These are phyloP conservation scores for Holtermanniella nyarrowii DNA, from an alignment of 768 basidiomycete species.

Conservation along the genomic window DNA sequence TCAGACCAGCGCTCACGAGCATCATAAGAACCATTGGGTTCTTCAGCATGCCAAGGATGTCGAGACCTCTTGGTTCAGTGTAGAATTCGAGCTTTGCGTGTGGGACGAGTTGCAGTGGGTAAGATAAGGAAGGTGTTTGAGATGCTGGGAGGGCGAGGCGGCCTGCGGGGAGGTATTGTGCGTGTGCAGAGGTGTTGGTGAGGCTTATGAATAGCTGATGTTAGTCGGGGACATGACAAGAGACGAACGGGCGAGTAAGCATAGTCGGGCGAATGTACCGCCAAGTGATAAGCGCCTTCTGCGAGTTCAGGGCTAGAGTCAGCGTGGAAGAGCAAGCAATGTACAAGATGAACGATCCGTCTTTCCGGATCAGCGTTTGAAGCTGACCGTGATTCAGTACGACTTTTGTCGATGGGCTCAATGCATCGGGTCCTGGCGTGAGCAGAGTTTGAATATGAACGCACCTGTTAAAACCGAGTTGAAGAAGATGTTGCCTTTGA, in stretches of 20 bases:
- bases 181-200: conserved; percentile 13
- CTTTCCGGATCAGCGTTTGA: background rate
- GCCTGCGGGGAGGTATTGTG: conserved; percentile 22
- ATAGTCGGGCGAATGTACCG: background rate
- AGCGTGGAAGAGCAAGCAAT: background rate
- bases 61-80: conserved; percentile 14
- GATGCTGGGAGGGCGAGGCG: conserved; percentile 13
- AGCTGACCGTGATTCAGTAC: background rate
- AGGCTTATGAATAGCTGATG: conserved; percentile 14
- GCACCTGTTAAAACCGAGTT: background rate
- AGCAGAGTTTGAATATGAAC: background rate
- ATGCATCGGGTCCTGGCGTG: background rate
- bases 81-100: conserved; percentile 23
- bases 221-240: background rate
- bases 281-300: background rate
- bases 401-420: background rate
- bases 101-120: conserved; percentile 22
- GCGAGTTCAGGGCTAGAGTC: background rate
- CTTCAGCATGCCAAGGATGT: conserved; percentile 35
- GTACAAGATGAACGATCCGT: background rate
- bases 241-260: background rate
- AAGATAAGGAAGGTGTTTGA: conserved; percentile 19
- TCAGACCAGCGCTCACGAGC: conserved; percentile 34
- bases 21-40: conserved; percentile 40
- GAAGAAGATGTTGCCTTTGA: background rate